Percentiles rank a stretch among this genome's conserved stretches.
These are phyloP conservation scores for Endothia cerciana DNA, from an alignment of 2,329 filamentous ascomycete genomes.

Conservation along the genomic window DNA sequence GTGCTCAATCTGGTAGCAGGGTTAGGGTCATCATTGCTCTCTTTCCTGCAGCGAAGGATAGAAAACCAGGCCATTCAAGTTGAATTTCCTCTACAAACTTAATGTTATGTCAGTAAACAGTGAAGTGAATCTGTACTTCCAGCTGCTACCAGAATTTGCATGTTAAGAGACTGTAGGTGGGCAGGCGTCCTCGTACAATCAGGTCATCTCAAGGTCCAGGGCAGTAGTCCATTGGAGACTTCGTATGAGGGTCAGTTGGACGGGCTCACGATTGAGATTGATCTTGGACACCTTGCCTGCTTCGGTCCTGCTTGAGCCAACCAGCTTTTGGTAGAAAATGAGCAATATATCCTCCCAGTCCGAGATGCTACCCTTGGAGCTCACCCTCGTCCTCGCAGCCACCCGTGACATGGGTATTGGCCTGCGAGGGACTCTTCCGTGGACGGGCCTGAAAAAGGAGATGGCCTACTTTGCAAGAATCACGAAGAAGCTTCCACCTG, in stretches of 20 bases:
- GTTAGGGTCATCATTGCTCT: not conserved
- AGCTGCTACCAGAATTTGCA: not conserved
- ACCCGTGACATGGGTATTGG: slow-evolving; percentile 93
- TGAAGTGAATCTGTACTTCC: not conserved
- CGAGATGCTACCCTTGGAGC: slow-evolving; percentile 49
- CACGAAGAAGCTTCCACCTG: slow-evolving; percentile 67
- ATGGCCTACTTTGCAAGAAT: slow-evolving; percentile 95
- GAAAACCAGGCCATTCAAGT: not conserved
- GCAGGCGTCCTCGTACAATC: not conserved
- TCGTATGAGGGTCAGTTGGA: not conserved
- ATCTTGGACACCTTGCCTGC: not conserved
- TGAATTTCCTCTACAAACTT: not conserved
- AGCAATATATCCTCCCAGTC: not conserved
- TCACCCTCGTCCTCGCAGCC: slow-evolving; percentile 93
- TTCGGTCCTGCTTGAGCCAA: not conserved
- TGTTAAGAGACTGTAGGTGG: not conserved
- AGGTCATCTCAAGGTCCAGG: not conserved
- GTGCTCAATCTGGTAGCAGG: not conserved
- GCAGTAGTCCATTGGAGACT: not conserved
- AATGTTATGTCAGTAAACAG: not conserved
- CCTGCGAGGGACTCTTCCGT: slow-evolving; percentile 76
- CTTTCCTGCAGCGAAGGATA: not conserved
- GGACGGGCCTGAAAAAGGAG: slow-evolving; percentile 85
- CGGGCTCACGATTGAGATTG: not conserved
- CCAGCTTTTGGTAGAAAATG: not conserved